Base-by-base conservation (phyloP, 768 basidiomycete species). In the Cubamyces lactineus region DNA sequence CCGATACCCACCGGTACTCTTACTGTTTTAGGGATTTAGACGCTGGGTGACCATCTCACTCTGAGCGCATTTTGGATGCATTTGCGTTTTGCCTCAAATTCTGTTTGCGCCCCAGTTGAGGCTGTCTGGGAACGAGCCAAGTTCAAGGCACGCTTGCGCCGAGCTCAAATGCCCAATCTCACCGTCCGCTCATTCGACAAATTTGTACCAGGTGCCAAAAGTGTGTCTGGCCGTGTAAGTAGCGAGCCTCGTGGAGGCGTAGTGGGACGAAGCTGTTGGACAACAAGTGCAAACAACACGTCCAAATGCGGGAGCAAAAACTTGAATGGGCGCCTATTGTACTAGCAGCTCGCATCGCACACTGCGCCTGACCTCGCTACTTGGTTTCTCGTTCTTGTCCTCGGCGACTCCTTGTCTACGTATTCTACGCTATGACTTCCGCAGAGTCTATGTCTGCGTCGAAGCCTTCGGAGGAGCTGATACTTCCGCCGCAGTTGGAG, bases 401-500 rank as follows among this genome's bases (percentile, higher is more conserved):
- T 17, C 19, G 45, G 13, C 12, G 11, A 3, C 5, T 6, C 13
- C 40, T 26, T 17, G 16, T 13, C 24, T 23, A 17, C 5, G 8
- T 21, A 21, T 46, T 26, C 23, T 23, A 11, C 12, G 12, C 48
- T 16, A 63, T 63, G 62, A 24, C 46, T 2, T 47, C 28, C 21
- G 34, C 17, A 9, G 21, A 19, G 24, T n/a, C 38, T 30, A 9
- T 5, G 6, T 16, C 17, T 6, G 19, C 23, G 26, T 3, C 43
- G 40, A 13, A 48, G 23, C 15, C 41, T 0, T 13, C 26, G 0
- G 64, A 64, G 53, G 64, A 69, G 12, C 41, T 61, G 15, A 9
- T 51, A 23, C 63, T 79, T n/a, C 79, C 78, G 16, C 66, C 74
- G 16, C 78, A 83, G 59, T 76, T 91, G 28, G 73, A 73, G 43